phyloP scores from a whole-genome alignment of 1,284 basidiomycete species.

The Cutaneotrichosporon mucoides region DNA sequence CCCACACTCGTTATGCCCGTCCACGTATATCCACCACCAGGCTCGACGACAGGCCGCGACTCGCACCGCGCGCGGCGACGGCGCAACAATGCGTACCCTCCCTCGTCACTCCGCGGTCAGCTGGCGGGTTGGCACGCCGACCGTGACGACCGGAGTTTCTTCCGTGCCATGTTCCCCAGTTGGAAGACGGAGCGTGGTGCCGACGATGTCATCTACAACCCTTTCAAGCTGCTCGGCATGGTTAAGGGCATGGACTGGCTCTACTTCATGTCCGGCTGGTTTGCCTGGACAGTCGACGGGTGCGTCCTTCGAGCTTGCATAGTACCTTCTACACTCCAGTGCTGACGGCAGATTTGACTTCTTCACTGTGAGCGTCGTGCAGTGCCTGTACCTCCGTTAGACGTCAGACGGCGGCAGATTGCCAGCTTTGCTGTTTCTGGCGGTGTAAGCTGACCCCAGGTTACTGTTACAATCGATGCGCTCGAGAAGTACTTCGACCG shows the following conservation, averaged over 20 bases:
- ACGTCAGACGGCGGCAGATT: too few relatives aligned
- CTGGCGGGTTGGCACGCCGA: conserved; percentile 39
- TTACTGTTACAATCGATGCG: conserved; percentile 50
- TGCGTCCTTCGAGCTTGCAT: neutral
- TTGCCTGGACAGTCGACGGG: conserved; percentile 56
- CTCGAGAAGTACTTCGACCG: conserved; percentile 52
- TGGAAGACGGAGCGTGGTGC: conserved; percentile 9
- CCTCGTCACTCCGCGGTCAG: conserved; percentile 27
- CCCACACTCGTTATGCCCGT: conserved; percentile 1
- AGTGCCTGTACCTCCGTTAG: too few relatives aligned
- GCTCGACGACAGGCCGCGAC: neutral
- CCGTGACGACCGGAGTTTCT: conserved; percentile 27
- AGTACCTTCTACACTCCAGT: too few relatives aligned
- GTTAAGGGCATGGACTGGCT: conserved; percentile 54
- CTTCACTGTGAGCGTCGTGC: conserved; percentile 6
- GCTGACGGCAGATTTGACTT: conserved; percentile 4
- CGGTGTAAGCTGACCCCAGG: neutral
- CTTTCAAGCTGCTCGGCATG: conserved; percentile 46
- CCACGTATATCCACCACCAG: neutral
- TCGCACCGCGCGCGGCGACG: neutral
- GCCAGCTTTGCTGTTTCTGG: too few relatives aligned
- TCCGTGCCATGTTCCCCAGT: conserved; percentile 31
- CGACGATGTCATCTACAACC: conserved; percentile 35
- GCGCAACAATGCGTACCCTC: neutral
- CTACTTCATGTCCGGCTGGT: conserved; percentile 56